phyloP scores from a whole-genome alignment of 192 early-diverging fungal species.

The Backusella parvicylindrica region DNA sequence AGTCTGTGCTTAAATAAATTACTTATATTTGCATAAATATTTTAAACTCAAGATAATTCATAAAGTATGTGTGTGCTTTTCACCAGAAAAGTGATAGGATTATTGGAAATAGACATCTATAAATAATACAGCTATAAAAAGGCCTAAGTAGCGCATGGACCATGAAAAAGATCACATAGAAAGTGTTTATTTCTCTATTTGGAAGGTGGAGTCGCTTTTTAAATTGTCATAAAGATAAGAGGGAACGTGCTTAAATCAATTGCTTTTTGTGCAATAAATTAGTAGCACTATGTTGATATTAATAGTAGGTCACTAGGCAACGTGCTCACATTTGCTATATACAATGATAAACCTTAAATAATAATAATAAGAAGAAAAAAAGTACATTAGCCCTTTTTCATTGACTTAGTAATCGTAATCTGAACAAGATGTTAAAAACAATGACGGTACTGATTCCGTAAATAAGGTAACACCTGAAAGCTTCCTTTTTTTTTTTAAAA shows the following conservation, averaged over 20 bases:
- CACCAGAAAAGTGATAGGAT: too few relatives aligned
- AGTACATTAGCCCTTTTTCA: background rate
- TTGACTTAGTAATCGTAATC: background rate
- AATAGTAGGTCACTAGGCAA: too few relatives aligned
- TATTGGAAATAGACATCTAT: too few relatives aligned
- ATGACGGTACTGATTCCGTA: background rate
- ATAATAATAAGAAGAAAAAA: background rate
- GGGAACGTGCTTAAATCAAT: background rate
- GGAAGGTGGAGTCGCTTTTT: background rate
- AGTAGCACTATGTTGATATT: background rate
- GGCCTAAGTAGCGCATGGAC: background rate
- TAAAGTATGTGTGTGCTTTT: too few relatives aligned
- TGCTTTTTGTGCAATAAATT: background rate
- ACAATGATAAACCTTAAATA: background rate
- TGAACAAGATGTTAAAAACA: background rate
- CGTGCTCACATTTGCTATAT: background rate
- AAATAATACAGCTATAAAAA: background rate
- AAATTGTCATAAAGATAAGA: background rate
- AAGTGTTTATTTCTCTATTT: background rate
- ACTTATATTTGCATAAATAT: too few relatives aligned
- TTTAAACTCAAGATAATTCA: too few relatives aligned
- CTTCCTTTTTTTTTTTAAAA: background rate
- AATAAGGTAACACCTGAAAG: background rate
- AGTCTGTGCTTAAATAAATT: too few relatives aligned
- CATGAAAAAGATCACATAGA: background rate